Evolutionary conservation across 1,139 yeast genomes (phyloP).

Genomic region (Geotrichum fermentans): DNA sequence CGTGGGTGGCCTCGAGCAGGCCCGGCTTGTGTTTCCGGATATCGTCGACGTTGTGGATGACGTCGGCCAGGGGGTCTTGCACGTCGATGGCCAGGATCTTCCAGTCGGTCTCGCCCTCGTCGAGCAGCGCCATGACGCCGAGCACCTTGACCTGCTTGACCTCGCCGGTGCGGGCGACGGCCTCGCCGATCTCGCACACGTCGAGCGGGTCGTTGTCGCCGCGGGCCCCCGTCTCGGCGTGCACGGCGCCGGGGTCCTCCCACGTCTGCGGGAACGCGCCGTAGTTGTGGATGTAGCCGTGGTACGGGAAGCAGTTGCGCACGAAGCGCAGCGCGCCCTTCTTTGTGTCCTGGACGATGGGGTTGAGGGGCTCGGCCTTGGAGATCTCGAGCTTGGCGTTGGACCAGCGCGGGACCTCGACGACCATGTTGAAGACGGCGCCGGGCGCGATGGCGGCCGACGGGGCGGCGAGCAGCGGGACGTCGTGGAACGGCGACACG

Average conservation of each 20-base stretch:
- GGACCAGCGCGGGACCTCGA: constrained; percentile 94
- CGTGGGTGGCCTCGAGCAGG: constrained; percentile 73
- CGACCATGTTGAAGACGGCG: constrained; percentile 77
- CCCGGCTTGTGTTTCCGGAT: constrained; percentile 82
- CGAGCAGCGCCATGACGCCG: constrained; percentile 90
- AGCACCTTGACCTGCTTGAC: constrained; percentile 81
- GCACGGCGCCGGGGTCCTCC: constrained; percentile 61
- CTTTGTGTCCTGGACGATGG: constrained; percentile 89
- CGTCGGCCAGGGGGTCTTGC: constrained; percentile 71
- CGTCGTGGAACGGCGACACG: constrained; percentile 80
- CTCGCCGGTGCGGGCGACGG: constrained; percentile 67
- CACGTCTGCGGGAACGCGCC: constrained; percentile 98
- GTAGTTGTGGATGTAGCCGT: constrained; percentile 93
- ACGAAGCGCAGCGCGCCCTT: constrained; percentile 83
- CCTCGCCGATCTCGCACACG: constrained; percentile 84
- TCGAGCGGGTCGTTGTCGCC: constrained; percentile 98
- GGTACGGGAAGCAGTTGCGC: constrained; percentile 90
- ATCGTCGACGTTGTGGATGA: constrained; percentile 75
- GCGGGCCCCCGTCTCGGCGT: constrained; percentile 47
- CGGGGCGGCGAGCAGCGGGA: constrained; percentile 68
- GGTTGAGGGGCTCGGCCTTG: constrained; percentile 68
- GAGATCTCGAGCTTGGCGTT: constrained; percentile 91
- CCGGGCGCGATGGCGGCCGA: constrained; percentile 47
- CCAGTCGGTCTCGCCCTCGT: constrained; percentile 98
- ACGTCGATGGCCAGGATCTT: constrained; percentile 82